These are phyloP conservation scores for Ceratocystis eucalypticola DNA, from an alignment of 2,329 filamentous ascomycete genomes.

Conservation along the genomic window DNA sequence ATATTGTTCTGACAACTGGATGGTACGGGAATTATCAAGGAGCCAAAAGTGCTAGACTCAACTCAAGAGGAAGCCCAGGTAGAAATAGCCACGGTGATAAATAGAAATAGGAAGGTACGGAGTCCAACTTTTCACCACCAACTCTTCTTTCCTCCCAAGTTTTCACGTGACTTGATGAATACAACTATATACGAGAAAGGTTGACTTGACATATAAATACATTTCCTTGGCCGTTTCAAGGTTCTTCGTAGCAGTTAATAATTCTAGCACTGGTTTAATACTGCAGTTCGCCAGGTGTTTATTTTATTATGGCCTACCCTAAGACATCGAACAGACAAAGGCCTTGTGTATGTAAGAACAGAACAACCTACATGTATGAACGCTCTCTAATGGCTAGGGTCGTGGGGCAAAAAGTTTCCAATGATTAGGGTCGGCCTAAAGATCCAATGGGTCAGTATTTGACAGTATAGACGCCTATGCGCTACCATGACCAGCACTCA, in stretches of 20 bases:
- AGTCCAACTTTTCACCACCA: not conserved
- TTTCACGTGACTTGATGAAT: not conserved
- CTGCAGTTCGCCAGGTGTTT: not conserved
- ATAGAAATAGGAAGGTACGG: not conserved
- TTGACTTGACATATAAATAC: not conserved
- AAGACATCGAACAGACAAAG: not conserved
- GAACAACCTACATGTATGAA: not conserved
- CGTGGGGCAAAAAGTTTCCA: slow-evolving; percentile 88
- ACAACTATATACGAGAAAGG: not conserved
- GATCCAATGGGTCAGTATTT: not conserved
- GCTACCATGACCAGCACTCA: slow-evolving; percentile 36
- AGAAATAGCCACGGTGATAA: not conserved
- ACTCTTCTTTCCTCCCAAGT: not conserved
- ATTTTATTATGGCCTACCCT: not conserved
- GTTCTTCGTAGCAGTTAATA: not conserved
- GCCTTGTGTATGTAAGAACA: slow-evolving; percentile 3
- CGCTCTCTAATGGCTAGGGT: slow-evolving; percentile 32
- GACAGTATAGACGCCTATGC: not conserved
- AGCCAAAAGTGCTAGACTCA: not conserved
- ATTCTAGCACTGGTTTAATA: not conserved
- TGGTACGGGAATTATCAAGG: not conserved
- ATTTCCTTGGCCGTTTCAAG: not conserved
- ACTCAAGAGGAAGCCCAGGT: not conserved
- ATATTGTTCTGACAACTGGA: not conserved
- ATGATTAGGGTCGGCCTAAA: slow-evolving; percentile 80